Percentiles rank a stretch among this genome's conserved stretches.
These are phyloP conservation scores for Saposhnikovia divaricata DNA, from an alignment of 129 eudicot genomes.

Conservation along the genomic window DNA sequence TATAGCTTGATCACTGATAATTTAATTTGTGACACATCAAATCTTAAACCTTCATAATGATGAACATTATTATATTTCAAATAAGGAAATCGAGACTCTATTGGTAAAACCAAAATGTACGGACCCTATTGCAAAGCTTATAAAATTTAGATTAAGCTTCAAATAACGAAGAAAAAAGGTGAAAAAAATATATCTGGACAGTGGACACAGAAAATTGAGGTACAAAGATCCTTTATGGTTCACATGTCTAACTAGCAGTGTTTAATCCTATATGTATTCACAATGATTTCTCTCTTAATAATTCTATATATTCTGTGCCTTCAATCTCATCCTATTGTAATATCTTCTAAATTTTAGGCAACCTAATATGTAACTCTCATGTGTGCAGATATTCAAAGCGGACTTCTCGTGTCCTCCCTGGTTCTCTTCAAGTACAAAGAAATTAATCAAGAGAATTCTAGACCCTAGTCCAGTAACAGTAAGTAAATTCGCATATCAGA, in stretches of 20 bases:
- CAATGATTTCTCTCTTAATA: too few species aligned
- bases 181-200: background rate
- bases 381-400: too few species aligned
- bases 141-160: background rate
- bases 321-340: too few species aligned
- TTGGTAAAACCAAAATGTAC: background rate
- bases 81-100: background rate
- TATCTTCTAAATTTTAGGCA: too few species aligned
- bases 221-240: background rate
- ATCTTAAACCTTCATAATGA: background rate
- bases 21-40: background rate
- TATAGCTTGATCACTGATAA: background rate
- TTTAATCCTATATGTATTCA: too few species aligned
- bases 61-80: background rate
- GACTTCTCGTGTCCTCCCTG: too few species aligned
- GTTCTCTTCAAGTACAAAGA: too few species aligned
- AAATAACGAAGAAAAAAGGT: background rate
- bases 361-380: too few species aligned
- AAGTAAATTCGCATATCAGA: too few species aligned
- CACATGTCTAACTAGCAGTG: background rate
- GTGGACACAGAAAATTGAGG: background rate
- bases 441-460: too few species aligned
- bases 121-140: background rate
- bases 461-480: too few species aligned
- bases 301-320: too few species aligned